Conservation (phyloP, 345 rosid species). For the Citrus glauca region DNA sequence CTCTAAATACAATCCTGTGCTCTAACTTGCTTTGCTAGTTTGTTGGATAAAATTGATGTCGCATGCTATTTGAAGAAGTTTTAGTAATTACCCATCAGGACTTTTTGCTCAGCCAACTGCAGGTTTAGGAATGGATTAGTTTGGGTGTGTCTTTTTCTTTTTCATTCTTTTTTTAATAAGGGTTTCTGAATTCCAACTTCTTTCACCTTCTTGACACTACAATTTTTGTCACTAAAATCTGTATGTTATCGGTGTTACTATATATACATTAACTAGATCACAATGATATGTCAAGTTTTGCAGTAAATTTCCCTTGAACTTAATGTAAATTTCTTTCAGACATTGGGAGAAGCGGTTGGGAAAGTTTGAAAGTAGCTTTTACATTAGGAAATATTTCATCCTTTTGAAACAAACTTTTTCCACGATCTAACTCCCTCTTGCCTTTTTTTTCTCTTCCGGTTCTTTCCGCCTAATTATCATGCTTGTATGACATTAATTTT, state of each 20-base stretch:
- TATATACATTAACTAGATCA: not conserved
- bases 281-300: not conserved
- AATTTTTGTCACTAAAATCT: not conserved
- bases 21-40: not conserved
- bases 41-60: not conserved
- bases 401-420: not conserved
- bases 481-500: not conserved
- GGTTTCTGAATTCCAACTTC: not conserved
- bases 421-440: not conserved
- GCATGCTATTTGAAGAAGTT: not conserved
- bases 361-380: not conserved
- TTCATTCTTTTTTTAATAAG: not conserved
- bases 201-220: not conserved
- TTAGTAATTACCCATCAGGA: not conserved
- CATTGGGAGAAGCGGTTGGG: not conserved
- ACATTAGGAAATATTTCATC: not conserved
- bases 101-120: not conserved
- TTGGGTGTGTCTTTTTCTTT: not conserved
- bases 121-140: not conserved
- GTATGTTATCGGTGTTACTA: not conserved
- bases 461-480: not conserved
- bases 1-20: no score
- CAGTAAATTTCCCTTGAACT: not conserved
- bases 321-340: not conserved
- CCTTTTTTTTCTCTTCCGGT: not conserved